Conservation (phyloP, 2,329 filamentous ascomycete genomes). For the Aureobasidium sp. region DNA sequence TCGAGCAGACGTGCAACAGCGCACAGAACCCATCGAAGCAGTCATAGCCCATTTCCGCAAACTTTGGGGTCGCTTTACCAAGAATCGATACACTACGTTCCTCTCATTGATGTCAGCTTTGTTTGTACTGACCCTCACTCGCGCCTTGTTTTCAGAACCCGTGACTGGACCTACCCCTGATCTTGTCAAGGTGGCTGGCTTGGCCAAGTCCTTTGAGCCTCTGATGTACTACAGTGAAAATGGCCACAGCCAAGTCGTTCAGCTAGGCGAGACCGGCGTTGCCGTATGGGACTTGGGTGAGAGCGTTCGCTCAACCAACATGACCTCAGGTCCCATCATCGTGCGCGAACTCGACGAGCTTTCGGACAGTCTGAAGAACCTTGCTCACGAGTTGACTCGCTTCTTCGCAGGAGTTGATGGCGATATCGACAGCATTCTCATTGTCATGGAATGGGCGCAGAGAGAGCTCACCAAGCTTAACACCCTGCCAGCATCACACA, state of each 20-base stretch:
- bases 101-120: conserved; percentile 53
- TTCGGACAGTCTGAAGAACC: conserved; percentile 73
- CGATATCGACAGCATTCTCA: conserved; percentile 84
- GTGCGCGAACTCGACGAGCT: conserved; percentile 77
- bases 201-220: conserved; percentile 87
- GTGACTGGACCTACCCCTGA: conserved; percentile 63
- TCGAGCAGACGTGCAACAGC: conserved; percentile 79
- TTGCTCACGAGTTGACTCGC: conserved; percentile 76
- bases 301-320: conserved; percentile 78
- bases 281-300: conserved; percentile 94
- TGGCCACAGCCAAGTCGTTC: conserved; percentile 74
- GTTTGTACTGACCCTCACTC: conserved; percentile 55
- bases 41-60: conserved; percentile 55
- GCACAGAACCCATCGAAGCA: conserved; percentile 73
- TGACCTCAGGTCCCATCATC: conserved; percentile 82
- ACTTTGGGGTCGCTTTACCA: conserved; percentile 52
- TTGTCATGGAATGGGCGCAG: conserved; percentile 94
- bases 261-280: conserved; percentile 82
- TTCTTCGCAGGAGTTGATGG: conserved; percentile 93
- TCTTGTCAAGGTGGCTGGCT: conserved; percentile 78
- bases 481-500: conserved; percentile 49
- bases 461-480: conserved; percentile 69
- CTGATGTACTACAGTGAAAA: conserved; percentile 92
- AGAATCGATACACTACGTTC: conserved; percentile 60
- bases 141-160: conserved; percentile 61